Evolutionary conservation across 108 stramenopile species (phyloP).

Genomic region (Cyclotella choctawhatcheeana): DNA sequence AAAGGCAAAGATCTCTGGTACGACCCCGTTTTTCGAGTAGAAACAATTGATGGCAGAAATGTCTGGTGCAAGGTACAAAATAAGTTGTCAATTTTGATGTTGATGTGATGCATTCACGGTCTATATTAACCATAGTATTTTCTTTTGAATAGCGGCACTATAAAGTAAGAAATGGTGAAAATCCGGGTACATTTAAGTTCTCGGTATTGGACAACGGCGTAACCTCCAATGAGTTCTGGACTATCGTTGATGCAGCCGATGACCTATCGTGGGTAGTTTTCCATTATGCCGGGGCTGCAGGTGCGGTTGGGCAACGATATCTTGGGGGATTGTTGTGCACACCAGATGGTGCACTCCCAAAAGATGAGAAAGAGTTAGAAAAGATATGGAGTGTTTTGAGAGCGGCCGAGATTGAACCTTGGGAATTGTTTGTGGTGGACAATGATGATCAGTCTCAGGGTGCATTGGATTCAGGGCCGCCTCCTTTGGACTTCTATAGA

Average conservation of each 20-base stretch:
- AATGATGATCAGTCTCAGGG: constrained; percentile 58
- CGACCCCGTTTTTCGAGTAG: constrained; percentile 96
- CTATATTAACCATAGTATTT: neutral
- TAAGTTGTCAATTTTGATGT: neutral
- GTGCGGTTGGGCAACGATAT: constrained; percentile 90
- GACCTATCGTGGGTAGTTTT: constrained; percentile 92
- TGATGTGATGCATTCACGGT: neutral
- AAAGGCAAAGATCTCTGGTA: constrained; percentile 87
- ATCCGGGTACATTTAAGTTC: constrained; percentile 74
- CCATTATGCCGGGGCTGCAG: constrained; percentile 95
- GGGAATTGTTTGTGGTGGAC: constrained; percentile 86
- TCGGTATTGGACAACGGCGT: constrained; percentile 94
- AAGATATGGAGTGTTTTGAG: constrained; percentile 66
- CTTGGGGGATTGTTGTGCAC: constrained; percentile 91
- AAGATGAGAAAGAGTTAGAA: constrained; percentile 37
- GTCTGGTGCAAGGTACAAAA: constrained; percentile 80
- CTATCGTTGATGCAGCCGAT: constrained; percentile 88
- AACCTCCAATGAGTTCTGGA: constrained; percentile 91
- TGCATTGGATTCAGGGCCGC: constrained; percentile 66
- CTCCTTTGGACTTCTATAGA: constrained; percentile 77
- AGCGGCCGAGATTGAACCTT: constrained; percentile 85
- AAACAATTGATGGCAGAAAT: constrained; percentile 90
- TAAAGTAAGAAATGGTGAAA: constrained; percentile 58
- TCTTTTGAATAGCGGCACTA: constrained; percentile 74
- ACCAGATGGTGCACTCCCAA: constrained; percentile 85